These are phyloP conservation scores for Botrytis elliptica DNA, from an alignment of 2,329 filamentous ascomycete species.

Conservation along the genomic window DNA sequence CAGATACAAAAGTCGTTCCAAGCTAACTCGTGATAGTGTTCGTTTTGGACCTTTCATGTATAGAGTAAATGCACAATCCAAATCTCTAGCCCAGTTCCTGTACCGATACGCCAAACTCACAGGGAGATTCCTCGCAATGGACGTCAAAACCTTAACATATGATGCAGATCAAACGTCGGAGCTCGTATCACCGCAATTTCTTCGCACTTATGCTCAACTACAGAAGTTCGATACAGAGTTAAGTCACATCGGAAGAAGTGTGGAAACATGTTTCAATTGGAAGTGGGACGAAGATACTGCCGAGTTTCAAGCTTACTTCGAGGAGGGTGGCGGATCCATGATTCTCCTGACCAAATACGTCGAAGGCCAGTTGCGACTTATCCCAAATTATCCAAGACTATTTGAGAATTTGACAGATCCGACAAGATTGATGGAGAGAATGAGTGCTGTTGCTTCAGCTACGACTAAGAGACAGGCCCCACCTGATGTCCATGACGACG, in stretches of 20 bases:
- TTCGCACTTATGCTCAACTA: slow-evolving; percentile 46
- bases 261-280: slow-evolving; percentile 45
- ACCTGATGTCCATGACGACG: slow-evolving; percentile 31
- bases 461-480: slow-evolving; percentile 24
- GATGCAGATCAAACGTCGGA: slow-evolving; percentile 41
- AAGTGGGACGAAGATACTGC: slow-evolving; percentile 37
- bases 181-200: slow-evolving; percentile 47
- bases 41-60: slow-evolving; percentile 39
- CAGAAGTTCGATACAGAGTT: slow-evolving; percentile 39
- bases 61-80: slow-evolving; percentile 28
- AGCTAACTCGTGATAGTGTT: slow-evolving; percentile 32
- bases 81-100: slow-evolving; percentile 36
- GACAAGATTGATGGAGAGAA: slow-evolving; percentile 30
- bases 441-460: slow-evolving; percentile 29
- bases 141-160: slow-evolving; percentile 42
- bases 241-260: slow-evolving; percentile 38
- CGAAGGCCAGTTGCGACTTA: slow-evolving; percentile 42
- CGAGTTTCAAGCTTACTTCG: slow-evolving; percentile 33
- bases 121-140: slow-evolving; percentile 52
- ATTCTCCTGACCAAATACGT: slow-evolving; percentile 45
- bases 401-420: slow-evolving; percentile 38
- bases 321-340: slow-evolving; percentile 45
- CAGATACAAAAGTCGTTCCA: not conserved
- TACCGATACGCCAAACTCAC: slow-evolving; percentile 47
- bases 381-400: slow-evolving; percentile 49